Evolutionary conservation across 345 rosid species (phyloP).

Genomic region (Syzygium aromaticum): DNA sequence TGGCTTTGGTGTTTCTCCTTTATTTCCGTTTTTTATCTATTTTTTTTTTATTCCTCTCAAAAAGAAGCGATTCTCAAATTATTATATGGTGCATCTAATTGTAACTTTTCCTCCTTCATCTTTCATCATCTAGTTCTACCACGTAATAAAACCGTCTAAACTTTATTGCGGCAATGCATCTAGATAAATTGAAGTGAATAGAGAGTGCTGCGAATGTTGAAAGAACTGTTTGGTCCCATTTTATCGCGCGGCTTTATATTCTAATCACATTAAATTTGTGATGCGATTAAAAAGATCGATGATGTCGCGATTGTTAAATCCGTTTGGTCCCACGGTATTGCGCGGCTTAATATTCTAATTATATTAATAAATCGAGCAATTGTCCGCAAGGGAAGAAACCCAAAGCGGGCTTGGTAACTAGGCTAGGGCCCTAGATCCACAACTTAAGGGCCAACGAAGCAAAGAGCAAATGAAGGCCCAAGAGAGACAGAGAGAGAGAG

Average conservation of each 20-base stretch:
- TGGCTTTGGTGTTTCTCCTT: not conserved
- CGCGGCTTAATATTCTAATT: not conserved
- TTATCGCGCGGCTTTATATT: too few species aligned
- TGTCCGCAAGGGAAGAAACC: not conserved
- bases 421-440: not conserved
- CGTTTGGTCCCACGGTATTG: not conserved
- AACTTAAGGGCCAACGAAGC: not conserved
- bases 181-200: not conserved
- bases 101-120: fast-evolving
- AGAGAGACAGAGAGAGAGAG: not conserved
- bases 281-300: not conserved
- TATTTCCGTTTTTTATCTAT: not conserved
- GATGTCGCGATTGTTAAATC: not conserved
- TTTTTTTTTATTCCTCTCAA: not conserved
- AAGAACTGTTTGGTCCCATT: not conserved
- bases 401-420: not conserved
- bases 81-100: not conserved
- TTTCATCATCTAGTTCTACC: not conserved
- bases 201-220: not conserved
- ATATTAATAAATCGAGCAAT: not conserved
- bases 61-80: not conserved
- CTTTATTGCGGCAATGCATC: not conserved
- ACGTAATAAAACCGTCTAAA: not conserved
- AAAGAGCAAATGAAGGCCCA: not conserved
- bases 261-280: not conserved